Percentiles rank a stretch among this genome's conserved stretches.
Evolutionary conservation across 2,329 filamentous ascomycete genomes (phyloP).

Genomic region (Sarocladium kiliense): DNA sequence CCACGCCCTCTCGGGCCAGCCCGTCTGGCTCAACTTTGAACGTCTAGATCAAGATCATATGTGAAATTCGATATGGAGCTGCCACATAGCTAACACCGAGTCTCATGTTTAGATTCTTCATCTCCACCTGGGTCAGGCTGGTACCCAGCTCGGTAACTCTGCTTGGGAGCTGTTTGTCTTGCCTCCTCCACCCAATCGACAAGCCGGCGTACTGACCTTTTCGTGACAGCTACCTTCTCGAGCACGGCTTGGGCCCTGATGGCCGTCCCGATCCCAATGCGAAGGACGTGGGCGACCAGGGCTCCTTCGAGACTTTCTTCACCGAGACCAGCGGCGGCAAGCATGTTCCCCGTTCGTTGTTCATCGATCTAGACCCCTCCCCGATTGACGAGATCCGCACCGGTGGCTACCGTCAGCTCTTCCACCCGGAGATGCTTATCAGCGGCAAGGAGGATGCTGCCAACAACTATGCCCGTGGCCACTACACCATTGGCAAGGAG

Average conservation of each 20-base stretch:
- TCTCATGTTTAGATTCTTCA: conserved; percentile 49
- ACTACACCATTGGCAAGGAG: conserved; percentile 74
- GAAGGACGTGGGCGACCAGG: conserved; percentile 54
- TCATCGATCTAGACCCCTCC: conserved; percentile 68
- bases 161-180: conserved; percentile 68
- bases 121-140: conserved; percentile 63
- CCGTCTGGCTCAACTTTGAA: neutral
- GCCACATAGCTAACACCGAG: conserved; percentile 7
- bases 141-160: conserved; percentile 69
- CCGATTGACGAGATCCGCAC: conserved; percentile 71
- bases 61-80: neutral
- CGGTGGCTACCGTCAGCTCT: conserved; percentile 61
- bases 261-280: conserved; percentile 58
- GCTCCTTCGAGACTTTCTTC: conserved; percentile 70
- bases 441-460: conserved; percentile 73
- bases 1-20: neutral
- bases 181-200: conserved; percentile 16
- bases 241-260: conserved; percentile 64
- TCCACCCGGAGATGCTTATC: conserved; percentile 67
- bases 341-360: conserved; percentile 67
- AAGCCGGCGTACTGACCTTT: conserved; percentile 17
- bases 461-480: conserved; percentile 73
- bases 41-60: neutral
- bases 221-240: conserved; percentile 58
- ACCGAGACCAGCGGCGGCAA: conserved; percentile 67